Evolutionary conservation across 768 basidiomycete genomes (phyloP).

Genomic region (Mycena sanguinolenta): DNA sequence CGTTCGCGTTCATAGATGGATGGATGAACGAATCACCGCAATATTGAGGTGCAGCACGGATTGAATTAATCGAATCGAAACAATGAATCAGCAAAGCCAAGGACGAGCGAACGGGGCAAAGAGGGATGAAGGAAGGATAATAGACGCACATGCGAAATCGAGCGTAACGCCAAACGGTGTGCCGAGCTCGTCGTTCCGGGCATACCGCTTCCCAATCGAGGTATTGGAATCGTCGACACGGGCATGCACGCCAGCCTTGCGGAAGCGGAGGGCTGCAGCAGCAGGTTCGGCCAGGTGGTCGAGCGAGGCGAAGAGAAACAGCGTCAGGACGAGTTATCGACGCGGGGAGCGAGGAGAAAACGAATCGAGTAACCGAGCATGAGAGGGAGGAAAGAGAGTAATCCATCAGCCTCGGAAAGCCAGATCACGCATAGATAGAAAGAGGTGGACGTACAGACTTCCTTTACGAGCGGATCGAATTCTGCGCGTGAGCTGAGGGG

Average conservation of each 20-base stretch:
- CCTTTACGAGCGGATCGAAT: conserved; percentile 85
- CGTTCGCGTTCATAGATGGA: conserved; percentile 3
- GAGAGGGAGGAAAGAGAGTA: conserved; percentile 20
- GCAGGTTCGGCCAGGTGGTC: not conserved
- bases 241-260: conserved; percentile 90
- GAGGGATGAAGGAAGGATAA: conserved; percentile 12
- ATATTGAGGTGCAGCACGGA: conserved; percentile 8
- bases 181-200: conserved; percentile 97
- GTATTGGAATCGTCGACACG: conserved; percentile 96
- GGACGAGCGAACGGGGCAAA: not conserved
- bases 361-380: conserved; percentile 14
- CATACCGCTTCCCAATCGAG: conserved; percentile 96
- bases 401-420: conserved; percentile 15
- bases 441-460: conserved; percentile 82
- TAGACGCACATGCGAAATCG: conserved; percentile 84
- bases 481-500: conserved; percentile 90
- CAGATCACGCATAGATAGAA: not conserved
- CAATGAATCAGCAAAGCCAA: too few species aligned
- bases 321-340: not conserved
- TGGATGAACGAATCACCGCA: conserved; percentile 5
- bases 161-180: conserved; percentile 97
- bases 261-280: conserved; percentile 83
- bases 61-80: conserved; percentile 6
- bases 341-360: conserved; percentile 14
- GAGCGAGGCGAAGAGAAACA: not conserved